These are phyloP conservation scores for Neurospora terricola DNA, from an alignment of 495 filamentous ascomycete genomes.

Conservation along the genomic window DNA sequence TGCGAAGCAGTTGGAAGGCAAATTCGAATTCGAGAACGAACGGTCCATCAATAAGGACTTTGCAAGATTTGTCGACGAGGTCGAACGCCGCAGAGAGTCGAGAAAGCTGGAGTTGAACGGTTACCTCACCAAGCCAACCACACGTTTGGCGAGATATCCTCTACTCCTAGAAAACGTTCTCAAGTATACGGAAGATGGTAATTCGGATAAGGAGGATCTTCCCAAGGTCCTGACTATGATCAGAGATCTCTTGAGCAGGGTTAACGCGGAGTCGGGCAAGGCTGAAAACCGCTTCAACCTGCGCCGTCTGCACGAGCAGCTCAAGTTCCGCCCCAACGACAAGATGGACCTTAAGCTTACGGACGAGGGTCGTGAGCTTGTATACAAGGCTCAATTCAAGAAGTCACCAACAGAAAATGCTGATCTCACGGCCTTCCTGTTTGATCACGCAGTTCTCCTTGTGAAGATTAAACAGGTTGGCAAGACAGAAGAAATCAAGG, in stretches of 20 bases:
- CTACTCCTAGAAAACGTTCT: conserved; percentile 84
- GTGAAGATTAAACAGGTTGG: conserved; percentile 82
- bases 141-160: conserved; percentile 88
- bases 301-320: conserved; percentile 75
- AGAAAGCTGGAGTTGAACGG: conserved; percentile 96
- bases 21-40: conserved; percentile 97
- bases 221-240: conserved; percentile 79
- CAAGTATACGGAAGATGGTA: conserved; percentile 80
- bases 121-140: conserved; percentile 97
- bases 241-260: conserved; percentile 72
- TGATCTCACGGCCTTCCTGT: conserved; percentile 88
- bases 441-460: conserved; percentile 90
- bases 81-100: conserved; percentile 90
- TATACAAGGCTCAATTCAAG: conserved; percentile 88
- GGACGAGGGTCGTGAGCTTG: conserved; percentile 82
- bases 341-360: conserved; percentile 91
- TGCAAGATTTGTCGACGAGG: conserved; percentile 89
- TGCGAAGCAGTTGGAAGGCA: conserved; percentile 90
- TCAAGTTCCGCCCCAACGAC: conserved; percentile 79
- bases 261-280: conserved; percentile 92
- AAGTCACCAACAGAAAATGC: conserved; percentile 79
- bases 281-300: conserved; percentile 97
- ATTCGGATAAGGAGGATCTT: conserved; percentile 81
- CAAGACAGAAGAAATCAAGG: conserved; percentile 87
- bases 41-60: conserved; percentile 78